Conservation (phyloP, 2,329 filamentous ascomycete species). For the Fusarium tricinctum region DNA sequence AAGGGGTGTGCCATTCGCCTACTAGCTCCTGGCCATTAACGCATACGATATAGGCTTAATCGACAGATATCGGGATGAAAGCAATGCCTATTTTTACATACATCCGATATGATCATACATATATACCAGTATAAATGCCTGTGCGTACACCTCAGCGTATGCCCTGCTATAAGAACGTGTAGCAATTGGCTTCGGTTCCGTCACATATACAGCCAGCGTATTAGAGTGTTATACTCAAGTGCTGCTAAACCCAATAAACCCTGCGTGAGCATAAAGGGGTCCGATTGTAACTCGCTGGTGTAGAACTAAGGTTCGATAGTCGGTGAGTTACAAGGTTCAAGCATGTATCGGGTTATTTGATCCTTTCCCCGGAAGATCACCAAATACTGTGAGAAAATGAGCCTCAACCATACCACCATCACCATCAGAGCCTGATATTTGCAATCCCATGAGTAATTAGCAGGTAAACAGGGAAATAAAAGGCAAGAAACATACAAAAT, state of each 20-base stretch:
- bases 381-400: neutral
- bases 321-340: neutral
- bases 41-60: slow-evolving; percentile 15
- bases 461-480: neutral
- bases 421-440: neutral
- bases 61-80: slow-evolving; percentile 31
- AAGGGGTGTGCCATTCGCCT: slow-evolving; percentile 5
- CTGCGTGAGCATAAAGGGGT: neutral
- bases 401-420: neutral
- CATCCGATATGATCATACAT: neutral
- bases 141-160: neutral
- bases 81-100: slow-evolving; percentile 13
- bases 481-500: slow-evolving; percentile 30
- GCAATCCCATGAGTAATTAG: no score
- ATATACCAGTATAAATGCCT: neutral
- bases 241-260: neutral
- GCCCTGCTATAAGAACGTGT: neutral
- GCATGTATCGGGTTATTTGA: neutral
- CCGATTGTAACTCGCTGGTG: neutral
- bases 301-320: neutral
- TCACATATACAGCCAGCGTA: neutral
- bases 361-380: no score
- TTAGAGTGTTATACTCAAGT: neutral
- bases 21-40: slow-evolving; percentile 2
- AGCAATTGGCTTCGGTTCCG: neutral